Evolutionary conservation across 306 rosid species (phyloP), one percentile per base, ranked within the genome.

Genomic region (Quercus wislizeni): DNA sequence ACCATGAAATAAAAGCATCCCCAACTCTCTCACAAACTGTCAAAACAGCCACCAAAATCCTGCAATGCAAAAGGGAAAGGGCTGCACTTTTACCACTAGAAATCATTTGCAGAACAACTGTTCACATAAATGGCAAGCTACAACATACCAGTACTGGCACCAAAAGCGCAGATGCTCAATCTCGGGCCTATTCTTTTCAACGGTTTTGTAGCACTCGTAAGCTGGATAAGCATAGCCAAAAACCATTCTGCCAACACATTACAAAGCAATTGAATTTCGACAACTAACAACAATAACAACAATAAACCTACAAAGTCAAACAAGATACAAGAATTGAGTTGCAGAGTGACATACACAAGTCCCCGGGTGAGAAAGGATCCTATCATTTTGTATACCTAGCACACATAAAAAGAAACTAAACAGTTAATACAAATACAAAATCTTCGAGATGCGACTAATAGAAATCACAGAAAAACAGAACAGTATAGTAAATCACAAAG

Each of bases 141-240:
- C 61, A 46, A 52, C 55, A 75, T 89, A 91, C 98, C 98, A 94
- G 71, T 94, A 94, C 79, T 94, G 94, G 87, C 98, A 94, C 98
- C 97, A 94, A 79, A 91, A 94, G 79, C 86, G 93, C 78, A 94
- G 97, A 27, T 89, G 90, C 72, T 92, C 93, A 38, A 94, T 92
- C 83, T 92, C 94, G 2, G 98, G 93, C 83, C 78, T 86, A 82
- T 90, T 92, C 85, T 77, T 88, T 77, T 94, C 97, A 15, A 92
- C 97, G 17, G 92, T 85, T 83, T 94, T 94, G 80, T 88, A 94
- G 85, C 97, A 94, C 87, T 92, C 97, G 55, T 94, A 94, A 62
- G 97, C 98, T 64, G 97, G 98, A 82, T 89, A 94, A 31, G 94
- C 97, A 91, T 92, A 94, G 19, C 97, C 97, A 84, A 94, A 86